Evolutionary conservation across 192 early-diverging fungal species (phyloP).

Genomic region (Entomortierella lignicola): DNA sequence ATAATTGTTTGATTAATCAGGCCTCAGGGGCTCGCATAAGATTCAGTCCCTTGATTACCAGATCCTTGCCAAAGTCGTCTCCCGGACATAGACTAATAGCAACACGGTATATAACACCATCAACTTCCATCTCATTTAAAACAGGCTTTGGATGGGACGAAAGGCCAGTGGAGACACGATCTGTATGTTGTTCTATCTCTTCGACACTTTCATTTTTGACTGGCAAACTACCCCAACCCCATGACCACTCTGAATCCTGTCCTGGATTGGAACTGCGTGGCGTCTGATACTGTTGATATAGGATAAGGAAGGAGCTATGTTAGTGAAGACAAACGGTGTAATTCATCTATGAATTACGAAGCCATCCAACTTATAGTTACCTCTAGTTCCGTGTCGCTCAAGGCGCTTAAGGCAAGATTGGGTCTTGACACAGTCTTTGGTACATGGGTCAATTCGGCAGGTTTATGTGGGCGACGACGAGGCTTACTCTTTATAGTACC

Average conservation of each 20-base stretch:
- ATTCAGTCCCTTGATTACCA: conserved; percentile 13
- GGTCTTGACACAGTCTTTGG: conserved; percentile 1
- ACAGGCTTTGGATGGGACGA: conserved; percentile 18
- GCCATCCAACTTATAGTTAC: background rate
- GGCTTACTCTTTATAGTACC: background rate
- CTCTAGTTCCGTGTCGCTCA: conserved; percentile 72
- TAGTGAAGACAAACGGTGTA: too few relatives aligned
- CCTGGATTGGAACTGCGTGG: conserved; percentile 16
- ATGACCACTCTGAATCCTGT: conserved; percentile 65
- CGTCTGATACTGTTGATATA: conserved; percentile 27
- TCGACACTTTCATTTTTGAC: conserved; percentile 54
- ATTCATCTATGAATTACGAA: too few relatives aligned
- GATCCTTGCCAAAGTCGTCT: conserved; percentile 56
- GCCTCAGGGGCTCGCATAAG: background rate
- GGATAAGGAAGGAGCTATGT: too few relatives aligned
- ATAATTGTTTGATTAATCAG: background rate
- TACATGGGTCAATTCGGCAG: background rate
- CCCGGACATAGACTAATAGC: conserved; percentile 68
- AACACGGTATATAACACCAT: conserved; percentile 53
- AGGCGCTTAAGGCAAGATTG: conserved; percentile 43
- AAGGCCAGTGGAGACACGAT: conserved; percentile 21
- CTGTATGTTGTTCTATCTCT: conserved; percentile 1
- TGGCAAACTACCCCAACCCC: conserved; percentile 81
- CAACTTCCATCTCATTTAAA: conserved; percentile 41
- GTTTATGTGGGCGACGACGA: conserved; percentile 16